phyloP scores from a whole-genome alignment of 2,329 filamentous ascomycete species.

The Fusarium sacchari region DNA sequence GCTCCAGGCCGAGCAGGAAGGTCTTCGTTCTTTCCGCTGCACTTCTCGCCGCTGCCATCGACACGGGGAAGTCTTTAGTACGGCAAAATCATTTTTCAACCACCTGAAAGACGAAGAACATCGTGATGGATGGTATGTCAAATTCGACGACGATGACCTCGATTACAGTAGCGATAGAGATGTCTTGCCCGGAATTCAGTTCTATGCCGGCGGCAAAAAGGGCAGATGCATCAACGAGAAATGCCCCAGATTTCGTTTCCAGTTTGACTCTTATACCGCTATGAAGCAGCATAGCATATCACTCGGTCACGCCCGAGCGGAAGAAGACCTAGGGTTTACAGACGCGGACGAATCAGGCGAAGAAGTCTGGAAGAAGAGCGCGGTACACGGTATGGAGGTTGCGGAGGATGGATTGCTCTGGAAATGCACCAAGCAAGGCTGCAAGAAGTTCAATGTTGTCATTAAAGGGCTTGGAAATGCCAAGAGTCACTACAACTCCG shows the following conservation, averaged over 20 bases:
- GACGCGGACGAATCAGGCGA: neutral
- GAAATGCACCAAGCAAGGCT: conserved; percentile 24
- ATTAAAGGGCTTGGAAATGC: neutral
- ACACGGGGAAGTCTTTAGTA: conserved; percentile 18
- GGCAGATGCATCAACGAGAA: conserved; percentile 17
- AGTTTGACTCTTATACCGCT: neutral
- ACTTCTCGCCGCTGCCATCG: conserved; percentile 10
- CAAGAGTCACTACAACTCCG: conserved; percentile 1
- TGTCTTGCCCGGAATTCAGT: neutral
- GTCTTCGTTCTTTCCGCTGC: conserved; percentile 29
- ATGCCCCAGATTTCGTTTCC: conserved; percentile 7
- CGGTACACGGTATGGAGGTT: conserved; percentile 13
- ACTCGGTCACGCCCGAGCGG: neutral
- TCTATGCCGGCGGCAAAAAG: neutral
- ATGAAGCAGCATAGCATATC: conserved; percentile 20
- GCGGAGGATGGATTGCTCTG: neutral
- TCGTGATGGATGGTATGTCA: neutral
- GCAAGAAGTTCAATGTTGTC: conserved; percentile 4
- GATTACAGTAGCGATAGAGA: neutral
- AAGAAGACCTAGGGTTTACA: neutral
- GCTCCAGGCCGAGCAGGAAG: conserved; percentile 29
- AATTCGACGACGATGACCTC: neutral
- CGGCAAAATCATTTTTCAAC: conserved; percentile 1
- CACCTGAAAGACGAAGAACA: conserved; percentile 23
- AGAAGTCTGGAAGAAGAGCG: conserved; percentile 11